phyloP scores from a whole-genome alignment of 1,139 yeast genomes.

The Suhomyces yuchorum region DNA sequence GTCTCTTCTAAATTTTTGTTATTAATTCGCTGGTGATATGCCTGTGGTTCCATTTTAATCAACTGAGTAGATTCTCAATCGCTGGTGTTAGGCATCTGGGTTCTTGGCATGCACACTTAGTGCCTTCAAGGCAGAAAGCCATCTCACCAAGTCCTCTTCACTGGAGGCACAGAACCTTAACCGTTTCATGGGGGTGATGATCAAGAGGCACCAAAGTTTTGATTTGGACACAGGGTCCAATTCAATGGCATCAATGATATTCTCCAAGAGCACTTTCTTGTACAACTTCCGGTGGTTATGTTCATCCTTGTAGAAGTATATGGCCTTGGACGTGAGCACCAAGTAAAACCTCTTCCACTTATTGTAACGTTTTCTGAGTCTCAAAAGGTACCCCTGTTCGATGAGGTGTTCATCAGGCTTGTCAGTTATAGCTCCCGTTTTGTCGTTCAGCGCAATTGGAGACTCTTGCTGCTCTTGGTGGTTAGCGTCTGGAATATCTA shows the following conservation, averaged over 20 bases:
- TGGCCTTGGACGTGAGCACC: constrained; percentile 42
- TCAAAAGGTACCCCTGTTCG: constrained; percentile 43
- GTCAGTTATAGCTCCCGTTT: not conserved
- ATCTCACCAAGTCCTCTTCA: constrained; percentile 51
- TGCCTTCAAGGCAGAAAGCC: constrained; percentile 51
- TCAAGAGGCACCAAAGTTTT: constrained; percentile 48
- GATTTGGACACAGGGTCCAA: constrained; percentile 49
- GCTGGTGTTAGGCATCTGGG: not conserved
- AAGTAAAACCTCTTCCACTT: constrained; percentile 52
- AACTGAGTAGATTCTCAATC: too few relatives aligned
- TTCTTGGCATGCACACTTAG: constrained; percentile 12
- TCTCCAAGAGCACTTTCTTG: constrained; percentile 36
- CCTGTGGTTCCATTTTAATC: too few relatives aligned
- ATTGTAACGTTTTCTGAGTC: constrained; percentile 45
- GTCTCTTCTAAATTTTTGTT: too few relatives aligned
- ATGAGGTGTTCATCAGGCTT: constrained; percentile 36
- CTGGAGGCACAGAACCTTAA: constrained; percentile 45
- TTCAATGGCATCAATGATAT: constrained; percentile 56
- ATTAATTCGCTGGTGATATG: too few relatives aligned
- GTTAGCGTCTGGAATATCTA: constrained; percentile 4
- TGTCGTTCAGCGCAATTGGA: constrained; percentile 5
- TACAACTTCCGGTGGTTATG: constrained; percentile 10
- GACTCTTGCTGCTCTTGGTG: constrained; percentile 1
- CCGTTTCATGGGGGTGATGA: constrained; percentile 51
- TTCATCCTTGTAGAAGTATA: constrained; percentile 42